Evolutionary conservation across 2,329 filamentous ascomycete species (phyloP), one percentile per base, ranked within the genome.

Genomic region (Botrytis porri): DNA sequence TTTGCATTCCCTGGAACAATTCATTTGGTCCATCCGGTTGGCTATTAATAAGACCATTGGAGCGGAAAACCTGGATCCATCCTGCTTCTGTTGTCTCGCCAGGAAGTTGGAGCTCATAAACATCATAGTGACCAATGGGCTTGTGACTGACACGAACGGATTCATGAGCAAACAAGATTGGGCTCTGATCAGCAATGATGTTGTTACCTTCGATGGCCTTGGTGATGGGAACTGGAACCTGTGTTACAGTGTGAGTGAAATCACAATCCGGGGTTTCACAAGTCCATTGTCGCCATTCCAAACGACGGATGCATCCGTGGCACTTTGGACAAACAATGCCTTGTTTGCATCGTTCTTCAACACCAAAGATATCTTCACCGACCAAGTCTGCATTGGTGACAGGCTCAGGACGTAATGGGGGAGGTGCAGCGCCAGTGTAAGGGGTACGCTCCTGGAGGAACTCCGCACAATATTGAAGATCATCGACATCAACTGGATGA

Each of bases 311-410:
- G 77, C 91, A 93, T 59, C 88, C 85, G 0, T 84, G 82, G 75
- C 92, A 94, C 1, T 82, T 74, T 0, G 88, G 89, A 76, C 92
- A 95, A 2, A 92, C 87, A 64, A 93, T 87, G 0, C 92, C 92
- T 69, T 84, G 83, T 77, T 88, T 90, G 72, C 86, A 88, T 14
- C 83, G 80, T 4, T 83, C 81, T 18, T 87, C 85, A 0, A 86
- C 85, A 5, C 87, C 85, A 7, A 82, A 78, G 0, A 82, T 80
- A 22, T 82, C 81, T 0, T 57, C 59, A 6, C 43, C 41, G 16
- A 80, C 76, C 1, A 82, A 78, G 18, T 81, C 76, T 8, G 80
- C 77, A 7, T 84, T 73, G 0, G 84, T 81, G 0, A 82, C 80
- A 1, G 85, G 77, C 0, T 84, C 74, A 12, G 83, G 78, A 0